Evolutionary conservation across 2,329 filamentous ascomycete genomes (phyloP).

Genomic region (Alternaria viburni): DNA sequence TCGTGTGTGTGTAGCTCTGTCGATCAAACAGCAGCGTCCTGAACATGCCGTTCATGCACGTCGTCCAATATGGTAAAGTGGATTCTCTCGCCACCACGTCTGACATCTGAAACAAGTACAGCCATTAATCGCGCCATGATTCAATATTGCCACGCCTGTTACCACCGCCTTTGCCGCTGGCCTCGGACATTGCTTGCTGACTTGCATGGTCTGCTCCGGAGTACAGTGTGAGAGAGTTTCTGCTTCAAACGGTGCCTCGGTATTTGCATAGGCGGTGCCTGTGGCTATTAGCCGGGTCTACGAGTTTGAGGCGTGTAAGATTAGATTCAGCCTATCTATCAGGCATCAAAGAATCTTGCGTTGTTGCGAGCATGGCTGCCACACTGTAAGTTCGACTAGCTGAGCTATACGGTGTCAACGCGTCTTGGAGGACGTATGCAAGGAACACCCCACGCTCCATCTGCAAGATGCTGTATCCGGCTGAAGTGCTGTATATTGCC

Average conservation of each 20-base stretch:
- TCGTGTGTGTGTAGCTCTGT: conserved; percentile 6
- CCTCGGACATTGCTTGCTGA: conserved; percentile 9
- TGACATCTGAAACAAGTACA: conserved; percentile 12
- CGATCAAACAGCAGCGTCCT: conserved; percentile 12
- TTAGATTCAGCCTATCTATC: conserved; percentile 6
- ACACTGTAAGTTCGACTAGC: background rate
- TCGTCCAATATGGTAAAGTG: conserved; percentile 9
- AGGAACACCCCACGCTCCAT: background rate
- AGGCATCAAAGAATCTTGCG: background rate
- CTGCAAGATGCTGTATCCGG: background rate
- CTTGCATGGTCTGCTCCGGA: background rate
- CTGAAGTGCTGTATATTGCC: background rate
- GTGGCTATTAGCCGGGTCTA: conserved; percentile 4
- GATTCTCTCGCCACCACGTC: conserved; percentile 2
- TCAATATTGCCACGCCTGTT: background rate
- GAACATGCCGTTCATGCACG: conserved; percentile 14
- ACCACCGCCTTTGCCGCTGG: background rate
- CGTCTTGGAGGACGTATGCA: background rate
- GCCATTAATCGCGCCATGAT: background rate
- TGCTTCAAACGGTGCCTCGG: background rate
- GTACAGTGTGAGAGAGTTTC: background rate
- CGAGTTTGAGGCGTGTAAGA: background rate
- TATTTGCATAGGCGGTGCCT: background rate
- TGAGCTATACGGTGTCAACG: background rate
- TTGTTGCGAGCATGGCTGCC: background rate